These are phyloP conservation scores for Calocybe cyanea DNA, from an alignment of 768 basidiomycete genomes.

Conservation along the genomic window DNA sequence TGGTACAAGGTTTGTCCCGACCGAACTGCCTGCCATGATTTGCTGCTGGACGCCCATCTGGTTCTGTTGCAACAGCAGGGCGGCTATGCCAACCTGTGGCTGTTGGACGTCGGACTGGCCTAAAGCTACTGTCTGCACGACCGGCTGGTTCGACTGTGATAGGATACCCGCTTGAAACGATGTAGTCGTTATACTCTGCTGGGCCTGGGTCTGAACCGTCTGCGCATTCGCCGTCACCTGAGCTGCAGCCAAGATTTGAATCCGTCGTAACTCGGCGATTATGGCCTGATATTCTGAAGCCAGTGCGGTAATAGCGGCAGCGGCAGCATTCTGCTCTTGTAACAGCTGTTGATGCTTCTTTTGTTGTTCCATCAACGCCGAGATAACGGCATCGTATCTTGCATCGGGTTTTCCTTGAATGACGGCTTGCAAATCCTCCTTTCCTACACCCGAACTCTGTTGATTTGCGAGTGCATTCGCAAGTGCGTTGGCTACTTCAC, in stretches of 20 bases:
- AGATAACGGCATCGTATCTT: not conserved
- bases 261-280: conserved; percentile 13
- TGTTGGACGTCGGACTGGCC: conserved; percentile 9
- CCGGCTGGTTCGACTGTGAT: too few relatives aligned
- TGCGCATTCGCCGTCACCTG: conserved; percentile 2
- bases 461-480: not conserved
- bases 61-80: conserved; percentile 11
- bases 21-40: conserved; percentile 9
- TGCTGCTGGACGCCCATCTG: conserved; percentile 3
- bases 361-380: too few relatives aligned
- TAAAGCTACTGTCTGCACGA: too few relatives aligned
- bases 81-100: conserved; percentile 13
- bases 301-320: not conserved
- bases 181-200: not conserved
- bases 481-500: too few relatives aligned
- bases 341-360: not conserved
- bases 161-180: not conserved
- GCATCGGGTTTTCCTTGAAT: too few relatives aligned
- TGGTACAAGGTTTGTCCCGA: conserved; percentile 11
- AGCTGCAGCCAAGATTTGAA: conserved; percentile 8
- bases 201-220: conserved; percentile 6
- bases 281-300: not conserved
- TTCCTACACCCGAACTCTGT: too few relatives aligned
- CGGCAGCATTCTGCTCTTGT: not conserved
- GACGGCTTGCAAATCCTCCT: too few relatives aligned